These are phyloP conservation scores for Durusdinium trenchii DNA, from an alignment of 73 alveolate genomes.

Conservation along the genomic window DNA sequence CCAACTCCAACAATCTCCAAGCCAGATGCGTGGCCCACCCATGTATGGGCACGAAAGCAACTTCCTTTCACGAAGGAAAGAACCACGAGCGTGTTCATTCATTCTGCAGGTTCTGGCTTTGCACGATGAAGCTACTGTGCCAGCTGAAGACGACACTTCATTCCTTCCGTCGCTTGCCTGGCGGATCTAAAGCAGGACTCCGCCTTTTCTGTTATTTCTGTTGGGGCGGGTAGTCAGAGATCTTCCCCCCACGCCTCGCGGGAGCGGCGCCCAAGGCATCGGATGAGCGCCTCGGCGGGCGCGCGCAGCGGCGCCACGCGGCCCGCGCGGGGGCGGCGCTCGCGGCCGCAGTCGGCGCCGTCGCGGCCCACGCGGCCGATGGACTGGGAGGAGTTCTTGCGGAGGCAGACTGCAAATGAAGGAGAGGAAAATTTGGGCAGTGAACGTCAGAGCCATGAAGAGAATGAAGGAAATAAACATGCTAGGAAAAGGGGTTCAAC, in stretches of 20 bases:
- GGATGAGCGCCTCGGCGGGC: conserved; percentile 28
- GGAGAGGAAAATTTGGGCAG: neutral
- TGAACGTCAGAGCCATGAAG: neutral
- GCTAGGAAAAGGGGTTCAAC: neutral
- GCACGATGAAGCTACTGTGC: neutral
- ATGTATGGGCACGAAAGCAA: too few species aligned
- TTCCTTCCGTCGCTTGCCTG: neutral
- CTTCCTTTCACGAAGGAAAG: too few species aligned
- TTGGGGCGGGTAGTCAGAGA: too few species aligned
- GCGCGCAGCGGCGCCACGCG: neutral
- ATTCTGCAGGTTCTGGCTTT: neutral
- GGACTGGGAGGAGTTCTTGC: conserved; percentile 17
- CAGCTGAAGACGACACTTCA: neutral
- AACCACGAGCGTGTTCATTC: too few species aligned
- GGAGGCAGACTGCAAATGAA: conserved; percentile 22
- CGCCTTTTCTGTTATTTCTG: neutral
- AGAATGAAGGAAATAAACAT: neutral
- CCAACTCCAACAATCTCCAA: too few species aligned
- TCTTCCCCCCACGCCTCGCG: neutral
- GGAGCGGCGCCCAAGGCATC: neutral
- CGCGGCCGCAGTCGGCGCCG: conserved; percentile 47
- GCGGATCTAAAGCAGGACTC: neutral
- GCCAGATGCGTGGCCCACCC: too few species aligned
- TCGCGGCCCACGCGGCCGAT: neutral
- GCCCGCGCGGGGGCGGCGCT: neutral